phyloP scores from a whole-genome alignment of 108 stramenopile species.

The Mayamaea pseudoterrestris region DNA sequence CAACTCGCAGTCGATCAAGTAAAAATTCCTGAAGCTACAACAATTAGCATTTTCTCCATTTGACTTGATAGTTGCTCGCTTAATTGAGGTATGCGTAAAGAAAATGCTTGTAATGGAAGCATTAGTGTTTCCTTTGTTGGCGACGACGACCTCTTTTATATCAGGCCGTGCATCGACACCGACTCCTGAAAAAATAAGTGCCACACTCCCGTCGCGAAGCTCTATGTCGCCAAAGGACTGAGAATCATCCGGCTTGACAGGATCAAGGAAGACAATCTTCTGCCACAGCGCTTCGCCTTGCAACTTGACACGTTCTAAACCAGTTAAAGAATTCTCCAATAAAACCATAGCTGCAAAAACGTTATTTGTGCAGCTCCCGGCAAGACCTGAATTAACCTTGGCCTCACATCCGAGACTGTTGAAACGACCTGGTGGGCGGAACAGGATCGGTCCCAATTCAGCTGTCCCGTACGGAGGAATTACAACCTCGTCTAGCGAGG shows the following conservation, averaged over 20 bases:
- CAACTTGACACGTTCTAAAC: constrained; percentile 52
- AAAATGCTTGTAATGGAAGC: constrained; percentile 16
- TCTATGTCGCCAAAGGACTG: constrained; percentile 53
- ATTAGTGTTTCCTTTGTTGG: constrained; percentile 44
- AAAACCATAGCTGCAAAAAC: constrained; percentile 41
- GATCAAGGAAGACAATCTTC: constrained; percentile 53
- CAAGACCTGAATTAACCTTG: not conserved
- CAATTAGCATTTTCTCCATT: no score
- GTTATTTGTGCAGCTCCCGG: constrained; percentile 12
- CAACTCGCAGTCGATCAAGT: not conserved
- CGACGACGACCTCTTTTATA: constrained; percentile 46
- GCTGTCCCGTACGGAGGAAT: constrained; percentile 59
- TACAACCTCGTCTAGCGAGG: constrained; percentile 47
- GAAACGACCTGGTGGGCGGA: constrained; percentile 54
- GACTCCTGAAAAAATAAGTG: constrained; percentile 55
- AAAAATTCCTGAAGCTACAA: no score
- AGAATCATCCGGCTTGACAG: constrained; percentile 13
- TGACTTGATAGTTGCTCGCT: not conserved
- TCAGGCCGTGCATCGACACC: constrained; percentile 15
- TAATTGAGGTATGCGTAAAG: constrained; percentile 1
- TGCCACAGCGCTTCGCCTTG: constrained; percentile 48
- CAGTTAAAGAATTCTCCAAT: constrained; percentile 76
- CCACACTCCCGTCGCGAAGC: constrained; percentile 45
- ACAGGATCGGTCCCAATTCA: constrained; percentile 60
- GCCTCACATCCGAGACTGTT: constrained; percentile 20